Evolutionary conservation across 495 filamentous ascomycete species (phyloP), one percentile per base, ranked within the genome.

Genomic region (Alectoria sarmentosa): DNA sequence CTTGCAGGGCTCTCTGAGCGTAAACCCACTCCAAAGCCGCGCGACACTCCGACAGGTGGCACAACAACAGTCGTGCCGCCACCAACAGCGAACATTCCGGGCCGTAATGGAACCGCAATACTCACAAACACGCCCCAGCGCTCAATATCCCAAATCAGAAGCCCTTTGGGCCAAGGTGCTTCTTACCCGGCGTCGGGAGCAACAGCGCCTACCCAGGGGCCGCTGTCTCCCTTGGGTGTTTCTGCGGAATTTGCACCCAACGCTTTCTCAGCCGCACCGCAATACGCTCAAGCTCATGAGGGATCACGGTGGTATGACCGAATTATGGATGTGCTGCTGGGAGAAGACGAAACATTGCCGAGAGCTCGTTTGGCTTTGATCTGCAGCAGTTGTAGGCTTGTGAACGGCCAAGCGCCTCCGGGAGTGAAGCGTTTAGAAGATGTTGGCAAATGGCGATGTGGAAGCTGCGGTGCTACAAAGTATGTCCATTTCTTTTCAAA

Each of bases 391-490:
- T 99, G 94, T 72, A 81, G 90, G 34, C 82, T 97, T 14, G 93
- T 99, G 39, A 99, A 99, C 71, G 94, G 94, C 5, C 93, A 96
- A 71, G 94, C 95, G 3, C 93, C 94, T 15, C 94, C 94, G 0
- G 94, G 95, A 3, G 84, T 88, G 4, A 88, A 85, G 70, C 84
- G 79, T 0, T 76, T 92, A 21, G 84, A 89, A 21, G 93, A 96
- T 52, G 73, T 99, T 1, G 94, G 93, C 14, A 82, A 79, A 68
- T 99, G 94, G 94, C 86, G 87, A 60, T 99, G 94, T 76, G 88
- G 86, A 65, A 86, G 84, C 52, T 99, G 94, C 70, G 86, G 88
- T 1, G 79, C 84, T n/a, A 83, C 82, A 80, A 98, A 98, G 73
- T 92, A 92, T 3, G 82, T 86, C 67, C 86, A 90, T 66, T 85